These are phyloP conservation scores for Senna tora DNA, from an alignment of 306 rosid species.

Conservation along the genomic window DNA sequence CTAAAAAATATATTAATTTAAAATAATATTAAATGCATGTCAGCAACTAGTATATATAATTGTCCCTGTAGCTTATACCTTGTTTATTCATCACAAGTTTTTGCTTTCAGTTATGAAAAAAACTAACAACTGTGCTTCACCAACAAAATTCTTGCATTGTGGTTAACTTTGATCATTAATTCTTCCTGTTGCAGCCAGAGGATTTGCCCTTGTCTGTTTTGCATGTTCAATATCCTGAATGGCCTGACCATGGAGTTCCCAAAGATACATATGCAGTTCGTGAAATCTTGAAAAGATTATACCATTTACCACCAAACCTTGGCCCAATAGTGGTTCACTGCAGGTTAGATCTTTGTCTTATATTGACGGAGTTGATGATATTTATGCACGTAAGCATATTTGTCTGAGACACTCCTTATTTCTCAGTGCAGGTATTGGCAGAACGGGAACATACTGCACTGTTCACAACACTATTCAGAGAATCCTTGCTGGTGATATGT, in stretches of 20 bases:
- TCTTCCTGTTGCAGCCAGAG: conserved; percentile 59
- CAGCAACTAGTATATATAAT: too few relatives aligned
- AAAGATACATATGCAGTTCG: conserved; percentile 69
- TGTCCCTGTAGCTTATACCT: background rate
- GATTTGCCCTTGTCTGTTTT: conserved; percentile 66
- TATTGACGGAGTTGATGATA: background rate
- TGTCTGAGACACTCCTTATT: conserved; percentile 53
- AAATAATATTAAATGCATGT: too few relatives aligned
- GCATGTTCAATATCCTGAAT: conserved; percentile 90
- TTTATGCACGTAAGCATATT: conserved; percentile 21
- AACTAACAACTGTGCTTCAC: conserved; percentile 27
- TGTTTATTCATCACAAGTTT: background rate
- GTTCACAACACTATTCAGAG: conserved; percentile 90
- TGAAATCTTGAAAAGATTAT: conserved; percentile 70
- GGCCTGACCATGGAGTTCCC: conserved; percentile 99
- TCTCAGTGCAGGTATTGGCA: conserved; percentile 98
- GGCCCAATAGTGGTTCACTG: conserved; percentile 95
- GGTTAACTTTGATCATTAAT: conserved; percentile 25
- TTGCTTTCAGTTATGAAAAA: conserved; percentile 30
- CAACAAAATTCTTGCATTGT: conserved; percentile 23
- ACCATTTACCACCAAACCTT: conserved; percentile 60
- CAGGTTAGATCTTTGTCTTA: conserved; percentile 64
- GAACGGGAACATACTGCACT: conserved; percentile 92
- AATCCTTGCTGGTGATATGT: conserved; percentile 86
- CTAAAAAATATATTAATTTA: too few relatives aligned